Percentiles rank a stretch among this genome's conserved stretches.
phyloP scores from a whole-genome alignment of 2,329 filamentous ascomycete species.

The Dryadomyces sulphureus region DNA sequence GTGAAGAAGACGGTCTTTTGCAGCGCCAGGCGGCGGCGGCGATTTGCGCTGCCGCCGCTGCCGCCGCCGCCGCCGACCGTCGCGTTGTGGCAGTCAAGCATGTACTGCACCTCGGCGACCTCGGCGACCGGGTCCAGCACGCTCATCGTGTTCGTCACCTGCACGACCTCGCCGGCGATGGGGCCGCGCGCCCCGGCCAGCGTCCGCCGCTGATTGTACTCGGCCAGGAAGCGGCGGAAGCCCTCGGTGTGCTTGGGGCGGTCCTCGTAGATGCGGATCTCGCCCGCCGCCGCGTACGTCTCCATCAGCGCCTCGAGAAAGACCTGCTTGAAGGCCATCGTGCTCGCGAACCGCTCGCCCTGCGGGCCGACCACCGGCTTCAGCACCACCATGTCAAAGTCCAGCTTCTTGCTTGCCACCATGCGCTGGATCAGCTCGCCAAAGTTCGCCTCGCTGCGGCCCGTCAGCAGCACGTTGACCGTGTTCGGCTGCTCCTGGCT shows the following conservation, averaged over 20 bases:
- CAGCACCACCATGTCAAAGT: constrained; percentile 77
- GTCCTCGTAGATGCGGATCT: constrained; percentile 64
- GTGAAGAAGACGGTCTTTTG: constrained; percentile 86
- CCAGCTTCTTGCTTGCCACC: constrained; percentile 57
- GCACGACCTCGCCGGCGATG: constrained; percentile 67
- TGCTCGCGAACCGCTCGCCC: constrained; percentile 63
- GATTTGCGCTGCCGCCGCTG: constrained; percentile 13
- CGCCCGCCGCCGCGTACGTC: constrained; percentile 71
- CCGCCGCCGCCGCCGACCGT: constrained; percentile 28
- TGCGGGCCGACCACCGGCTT: constrained; percentile 75
- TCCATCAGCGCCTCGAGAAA: constrained; percentile 70
- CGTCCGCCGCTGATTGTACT: constrained; percentile 46
- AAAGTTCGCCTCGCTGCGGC: constrained; percentile 65
- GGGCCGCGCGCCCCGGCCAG: constrained; percentile 22
- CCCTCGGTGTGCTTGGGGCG: constrained; percentile 54
- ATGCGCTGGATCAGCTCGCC: constrained; percentile 70
- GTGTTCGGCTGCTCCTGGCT: constrained; percentile 76
- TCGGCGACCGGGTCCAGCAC: constrained; percentile 66
- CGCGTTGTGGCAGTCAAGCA: constrained; percentile 78
- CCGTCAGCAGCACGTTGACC: constrained; percentile 74
- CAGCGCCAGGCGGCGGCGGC: constrained; percentile 45
- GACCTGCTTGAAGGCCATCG: constrained; percentile 84
- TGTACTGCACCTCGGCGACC: constrained; percentile 69
- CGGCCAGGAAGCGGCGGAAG: constrained; percentile 72
- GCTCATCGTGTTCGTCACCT: constrained; percentile 63